Conservation (phyloP, 805 yeast species). For the Zygosaccharomyces kombuchaensis region DNA sequence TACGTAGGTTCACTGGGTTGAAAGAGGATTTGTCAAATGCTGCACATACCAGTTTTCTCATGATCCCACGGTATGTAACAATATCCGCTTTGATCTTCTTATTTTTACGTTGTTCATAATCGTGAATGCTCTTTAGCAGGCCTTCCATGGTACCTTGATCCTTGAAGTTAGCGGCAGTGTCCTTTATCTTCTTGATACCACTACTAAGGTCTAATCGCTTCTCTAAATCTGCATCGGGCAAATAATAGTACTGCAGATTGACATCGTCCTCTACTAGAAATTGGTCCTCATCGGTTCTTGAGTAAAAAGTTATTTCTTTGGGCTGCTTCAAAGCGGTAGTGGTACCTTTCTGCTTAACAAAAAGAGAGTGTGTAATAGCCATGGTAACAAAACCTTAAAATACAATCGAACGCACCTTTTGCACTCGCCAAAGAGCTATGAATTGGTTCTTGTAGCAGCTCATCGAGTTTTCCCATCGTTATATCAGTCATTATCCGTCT, state of each 20-base stretch:
- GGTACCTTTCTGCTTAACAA: conserved; percentile 45
- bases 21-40: conserved; percentile 50
- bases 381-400: conserved; percentile 14
- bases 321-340: conserved; percentile 80
- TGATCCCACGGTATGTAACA: conserved; percentile 79
- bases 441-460: background rate
- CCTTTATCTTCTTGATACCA: conserved; percentile 59
- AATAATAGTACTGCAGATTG: conserved; percentile 65
- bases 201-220: conserved; percentile 55
- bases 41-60: conserved; percentile 56
- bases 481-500: background rate
- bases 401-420: background rate
- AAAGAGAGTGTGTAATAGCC: conserved; percentile 30
- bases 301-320: conserved; percentile 66
- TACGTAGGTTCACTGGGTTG: conserved; percentile 54
- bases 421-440: background rate
- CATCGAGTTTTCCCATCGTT: conserved; percentile 1
- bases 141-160: conserved; percentile 42
- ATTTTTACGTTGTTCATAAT: conserved; percentile 46
- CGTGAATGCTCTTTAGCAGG: conserved; percentile 50
- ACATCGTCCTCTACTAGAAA: conserved; percentile 47
- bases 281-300: conserved; percentile 55
- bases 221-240: conserved; percentile 72
- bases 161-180: conserved; percentile 50
- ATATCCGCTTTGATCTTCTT: conserved; percentile 55